These are phyloP conservation scores for Ajuga reptans DNA, from an alignment of 305 asterid genomes.

Conservation along the genomic window DNA sequence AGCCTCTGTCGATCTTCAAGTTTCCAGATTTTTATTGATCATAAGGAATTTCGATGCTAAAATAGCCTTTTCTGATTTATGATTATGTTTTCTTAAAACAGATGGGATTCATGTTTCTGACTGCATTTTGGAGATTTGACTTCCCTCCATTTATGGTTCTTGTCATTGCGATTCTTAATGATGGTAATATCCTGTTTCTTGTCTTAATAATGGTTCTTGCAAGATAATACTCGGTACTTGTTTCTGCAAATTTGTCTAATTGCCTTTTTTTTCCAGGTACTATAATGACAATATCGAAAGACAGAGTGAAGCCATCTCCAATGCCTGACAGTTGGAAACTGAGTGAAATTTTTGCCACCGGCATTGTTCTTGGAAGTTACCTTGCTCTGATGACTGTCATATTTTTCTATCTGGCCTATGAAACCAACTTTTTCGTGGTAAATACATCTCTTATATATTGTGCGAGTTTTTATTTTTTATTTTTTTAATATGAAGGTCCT, in stretches of 20 bases:
- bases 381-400: slow-evolving; percentile 67
- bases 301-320: slow-evolving; percentile 66
- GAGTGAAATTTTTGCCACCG: slow-evolving; percentile 62
- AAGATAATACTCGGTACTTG: not conserved
- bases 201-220: not conserved
- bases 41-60: not conserved
- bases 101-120: slow-evolving; percentile 59
- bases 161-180: slow-evolving; percentile 62
- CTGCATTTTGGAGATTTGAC: slow-evolving; percentile 69
- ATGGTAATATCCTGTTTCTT: slow-evolving; percentile 28
- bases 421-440: slow-evolving; percentile 52
- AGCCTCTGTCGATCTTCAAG: not conserved
- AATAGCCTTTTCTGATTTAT: not conserved
- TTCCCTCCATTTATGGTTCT: slow-evolving; percentile 82
- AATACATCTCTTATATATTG: not conserved
- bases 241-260: not conserved
- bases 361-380: slow-evolving; percentile 59
- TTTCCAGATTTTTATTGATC: not conserved
- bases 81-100: not conserved
- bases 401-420: slow-evolving; percentile 52
- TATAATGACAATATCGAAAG: slow-evolving; percentile 78
- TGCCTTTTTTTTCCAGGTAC: slow-evolving; percentile 27
- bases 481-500: not conserved
- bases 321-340: slow-evolving; percentile 73
- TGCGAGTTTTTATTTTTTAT: no score